These are phyloP conservation scores for Hygrocybe punicea DNA, from an alignment of 768 basidiomycete species.

Conservation along the genomic window DNA sequence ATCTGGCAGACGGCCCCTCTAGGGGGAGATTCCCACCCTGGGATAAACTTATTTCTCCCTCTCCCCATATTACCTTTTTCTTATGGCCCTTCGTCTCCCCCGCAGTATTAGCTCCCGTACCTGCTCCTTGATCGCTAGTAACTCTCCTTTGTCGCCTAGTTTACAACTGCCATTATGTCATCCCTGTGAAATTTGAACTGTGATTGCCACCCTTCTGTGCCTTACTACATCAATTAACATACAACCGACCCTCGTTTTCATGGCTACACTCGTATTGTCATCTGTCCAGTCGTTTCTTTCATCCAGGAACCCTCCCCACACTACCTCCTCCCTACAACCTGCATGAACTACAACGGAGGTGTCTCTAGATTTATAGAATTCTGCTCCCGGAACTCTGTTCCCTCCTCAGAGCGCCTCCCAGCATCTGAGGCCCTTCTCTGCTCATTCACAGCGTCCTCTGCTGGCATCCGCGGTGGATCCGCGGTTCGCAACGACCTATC, in stretches of 20 bases:
- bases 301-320: background rate
- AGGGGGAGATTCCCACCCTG: background rate
- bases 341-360: background rate
- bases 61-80: background rate
- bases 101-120: background rate
- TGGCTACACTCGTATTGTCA: background rate
- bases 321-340: background rate
- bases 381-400: background rate
- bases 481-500: constrained; percentile 22
- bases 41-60: background rate
- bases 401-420: constrained; percentile 14
- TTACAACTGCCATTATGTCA: background rate
- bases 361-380: background rate
- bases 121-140: background rate
- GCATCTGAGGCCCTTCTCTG: constrained; percentile 27
- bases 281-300: background rate
- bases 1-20: constrained; percentile 22
- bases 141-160: background rate
- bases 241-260: no score
- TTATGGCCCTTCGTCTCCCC: background rate
- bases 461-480: constrained; percentile 16
- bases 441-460: constrained; percentile 24
- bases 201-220: no score
- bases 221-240: no score
- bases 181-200: no score